Conservation (phyloP, 768 basidiomycete species). For the Agrocybe pediades region DNA sequence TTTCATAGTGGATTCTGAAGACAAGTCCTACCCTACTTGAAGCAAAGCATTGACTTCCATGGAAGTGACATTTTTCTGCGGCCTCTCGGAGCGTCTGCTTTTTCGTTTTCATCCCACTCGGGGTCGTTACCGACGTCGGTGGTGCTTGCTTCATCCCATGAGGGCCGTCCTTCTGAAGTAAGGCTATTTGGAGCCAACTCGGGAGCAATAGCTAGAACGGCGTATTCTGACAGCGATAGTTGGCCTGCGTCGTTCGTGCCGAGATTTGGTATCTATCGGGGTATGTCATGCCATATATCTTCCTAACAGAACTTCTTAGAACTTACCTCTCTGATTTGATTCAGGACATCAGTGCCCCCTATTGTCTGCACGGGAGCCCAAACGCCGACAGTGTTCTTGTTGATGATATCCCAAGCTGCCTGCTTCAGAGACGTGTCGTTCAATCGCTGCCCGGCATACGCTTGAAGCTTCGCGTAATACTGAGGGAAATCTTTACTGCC, state of each 20-base stretch:
- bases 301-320: background rate
- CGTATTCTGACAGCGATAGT: conserved; percentile 35
- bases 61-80: background rate
- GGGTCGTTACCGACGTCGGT: conserved; percentile 21
- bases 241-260: conserved; percentile 37
- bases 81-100: background rate
- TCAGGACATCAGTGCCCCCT: conserved; percentile 47
- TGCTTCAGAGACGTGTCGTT: conserved; percentile 32
- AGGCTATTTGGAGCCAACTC: conserved; percentile 30
- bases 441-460: conserved; percentile 36
- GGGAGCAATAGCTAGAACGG: conserved; percentile 36
- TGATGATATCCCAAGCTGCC: conserved; percentile 35
- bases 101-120: conserved; percentile 9
- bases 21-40: too few species aligned
- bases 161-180: background rate
- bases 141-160: background rate
- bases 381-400: conserved; percentile 32
- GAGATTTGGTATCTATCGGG: conserved; percentile 32
- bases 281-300: background rate
- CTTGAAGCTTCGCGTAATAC: conserved; percentile 40
- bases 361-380: conserved; percentile 39
- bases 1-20: too few species aligned
- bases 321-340: conserved; percentile 42
- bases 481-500: conserved; percentile 33
- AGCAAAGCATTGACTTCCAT: conserved; percentile 7